phyloP scores from a whole-genome alignment of 768 basidiomycete genomes.

The Russula sp. region DNA sequence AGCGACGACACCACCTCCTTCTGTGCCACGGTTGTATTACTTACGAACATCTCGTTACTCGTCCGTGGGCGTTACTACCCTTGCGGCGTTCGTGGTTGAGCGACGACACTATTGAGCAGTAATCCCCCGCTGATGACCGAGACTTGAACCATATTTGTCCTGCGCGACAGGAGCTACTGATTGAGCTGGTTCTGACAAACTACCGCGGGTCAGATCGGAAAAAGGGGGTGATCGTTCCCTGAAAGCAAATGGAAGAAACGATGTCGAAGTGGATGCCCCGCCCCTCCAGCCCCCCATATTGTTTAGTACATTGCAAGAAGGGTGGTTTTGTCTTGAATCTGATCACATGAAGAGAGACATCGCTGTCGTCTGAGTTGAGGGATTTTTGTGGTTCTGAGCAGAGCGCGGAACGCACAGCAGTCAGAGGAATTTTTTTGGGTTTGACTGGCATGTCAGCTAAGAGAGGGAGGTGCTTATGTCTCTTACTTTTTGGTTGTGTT shows the following conservation, averaged over 20 bases:
- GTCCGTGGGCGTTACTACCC: not conserved
- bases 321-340: not conserved
- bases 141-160: not conserved
- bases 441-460: not conserved
- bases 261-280: not conserved
- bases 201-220: not conserved
- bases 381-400: not conserved
- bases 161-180: not conserved
- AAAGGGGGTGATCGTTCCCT: not conserved
- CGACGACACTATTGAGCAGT: not conserved
- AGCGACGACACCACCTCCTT: not conserved
- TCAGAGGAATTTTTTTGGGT: not conserved
- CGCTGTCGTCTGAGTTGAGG: not conserved
- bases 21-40: not conserved
- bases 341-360: not conserved
- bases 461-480: too few species aligned
- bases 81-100: not conserved
- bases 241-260: not conserved
- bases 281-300: not conserved
- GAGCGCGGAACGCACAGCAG: not conserved
- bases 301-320: not conserved
- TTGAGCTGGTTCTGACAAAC: not conserved
- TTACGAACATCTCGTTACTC: conserved; percentile 3
- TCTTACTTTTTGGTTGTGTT: not conserved
- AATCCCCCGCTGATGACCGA: not conserved